A percentile compares a stretch with the other conserved stretches of the same genome.
Evolutionary conservation across 495 filamentous ascomycete species (phyloP).

Genomic region (Aspergillus bertholletiae): DNA sequence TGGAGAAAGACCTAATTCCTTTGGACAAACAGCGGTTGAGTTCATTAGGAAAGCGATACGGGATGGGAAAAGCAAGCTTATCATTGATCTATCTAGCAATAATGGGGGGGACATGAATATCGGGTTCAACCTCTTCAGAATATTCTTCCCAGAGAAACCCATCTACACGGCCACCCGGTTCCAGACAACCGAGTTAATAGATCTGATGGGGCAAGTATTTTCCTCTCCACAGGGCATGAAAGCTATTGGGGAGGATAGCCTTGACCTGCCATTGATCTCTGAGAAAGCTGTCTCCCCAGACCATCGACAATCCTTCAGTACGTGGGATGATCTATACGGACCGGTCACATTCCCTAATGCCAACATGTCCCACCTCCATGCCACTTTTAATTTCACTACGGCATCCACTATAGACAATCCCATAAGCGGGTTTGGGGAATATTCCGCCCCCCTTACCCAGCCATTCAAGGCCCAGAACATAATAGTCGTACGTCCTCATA

Average conservation of each 20-base stretch:
- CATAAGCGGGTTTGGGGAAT: constrained; percentile 37
- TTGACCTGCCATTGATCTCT: constrained; percentile 17
- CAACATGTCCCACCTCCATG: constrained; percentile 40
- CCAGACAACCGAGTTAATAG: constrained; percentile 37
- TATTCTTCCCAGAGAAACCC: constrained; percentile 33
- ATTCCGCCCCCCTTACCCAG: constrained; percentile 12
- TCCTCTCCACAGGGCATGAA: not conserved
- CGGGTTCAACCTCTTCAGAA: constrained; percentile 25
- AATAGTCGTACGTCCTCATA: constrained; percentile 29
- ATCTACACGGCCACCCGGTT: constrained; percentile 41
- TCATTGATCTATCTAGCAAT: constrained; percentile 57
- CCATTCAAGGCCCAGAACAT: constrained; percentile 51
- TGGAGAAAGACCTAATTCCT: constrained; percentile 14
- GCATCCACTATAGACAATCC: constrained; percentile 29
- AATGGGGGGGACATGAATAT: constrained; percentile 41
- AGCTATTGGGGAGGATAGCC: constrained; percentile 2
- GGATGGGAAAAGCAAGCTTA: constrained; percentile 41
- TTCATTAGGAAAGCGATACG: constrained; percentile 36
- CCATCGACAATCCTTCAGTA: constrained; percentile 37
- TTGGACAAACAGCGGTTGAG: constrained; percentile 20
- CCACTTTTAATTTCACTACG: constrained; percentile 47
- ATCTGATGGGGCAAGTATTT: constrained; percentile 35
- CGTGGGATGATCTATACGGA: constrained; percentile 53
- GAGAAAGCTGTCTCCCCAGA: constrained; percentile 20
- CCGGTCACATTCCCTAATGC: constrained; percentile 39